Evolutionary conservation across 768 basidiomycete species (phyloP).

Genomic region (Multifurca ochricompacta): DNA sequence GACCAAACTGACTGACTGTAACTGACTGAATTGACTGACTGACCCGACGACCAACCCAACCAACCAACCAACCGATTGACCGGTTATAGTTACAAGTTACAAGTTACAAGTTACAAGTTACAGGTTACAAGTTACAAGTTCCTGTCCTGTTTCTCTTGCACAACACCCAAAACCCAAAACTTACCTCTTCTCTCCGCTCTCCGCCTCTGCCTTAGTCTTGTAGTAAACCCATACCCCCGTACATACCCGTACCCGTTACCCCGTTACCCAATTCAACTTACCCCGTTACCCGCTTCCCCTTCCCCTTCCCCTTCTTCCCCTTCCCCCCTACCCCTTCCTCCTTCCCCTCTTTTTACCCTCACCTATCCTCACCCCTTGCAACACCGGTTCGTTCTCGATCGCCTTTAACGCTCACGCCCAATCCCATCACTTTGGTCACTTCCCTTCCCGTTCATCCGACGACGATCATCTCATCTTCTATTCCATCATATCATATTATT

Average conservation of each 20-base stretch:
- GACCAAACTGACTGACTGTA: too few relatives aligned
- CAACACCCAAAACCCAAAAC: too few relatives aligned
- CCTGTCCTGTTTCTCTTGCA: not conserved
- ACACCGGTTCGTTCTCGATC: conserved; percentile 13
- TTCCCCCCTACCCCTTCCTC: not conserved
- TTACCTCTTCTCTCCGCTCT: not conserved
- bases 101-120: too few relatives aligned
- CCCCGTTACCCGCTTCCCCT: not conserved
- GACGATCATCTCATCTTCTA: conserved; percentile 4
- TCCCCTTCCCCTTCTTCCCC: not conserved
- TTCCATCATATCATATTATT: not conserved
- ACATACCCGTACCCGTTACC: too few relatives aligned
- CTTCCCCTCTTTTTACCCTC: not conserved
- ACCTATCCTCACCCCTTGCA: conserved; percentile 2
- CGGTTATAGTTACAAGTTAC: too few relatives aligned
- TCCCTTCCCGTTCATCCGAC: conserved; percentile 1
- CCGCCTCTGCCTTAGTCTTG: not conserved
- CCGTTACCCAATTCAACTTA: too few relatives aligned
- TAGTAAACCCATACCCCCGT: too few relatives aligned
- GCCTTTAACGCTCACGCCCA: conserved; percentile 6
- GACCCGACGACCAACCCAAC: too few relatives aligned
- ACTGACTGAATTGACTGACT: too few relatives aligned
- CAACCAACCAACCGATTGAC: too few relatives aligned
- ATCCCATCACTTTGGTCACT: conserved; percentile 3
- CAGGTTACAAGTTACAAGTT: too few relatives aligned